phyloP scores from a whole-genome alignment of 1,284 basidiomycete species.

The Tilletia walkeri region DNA sequence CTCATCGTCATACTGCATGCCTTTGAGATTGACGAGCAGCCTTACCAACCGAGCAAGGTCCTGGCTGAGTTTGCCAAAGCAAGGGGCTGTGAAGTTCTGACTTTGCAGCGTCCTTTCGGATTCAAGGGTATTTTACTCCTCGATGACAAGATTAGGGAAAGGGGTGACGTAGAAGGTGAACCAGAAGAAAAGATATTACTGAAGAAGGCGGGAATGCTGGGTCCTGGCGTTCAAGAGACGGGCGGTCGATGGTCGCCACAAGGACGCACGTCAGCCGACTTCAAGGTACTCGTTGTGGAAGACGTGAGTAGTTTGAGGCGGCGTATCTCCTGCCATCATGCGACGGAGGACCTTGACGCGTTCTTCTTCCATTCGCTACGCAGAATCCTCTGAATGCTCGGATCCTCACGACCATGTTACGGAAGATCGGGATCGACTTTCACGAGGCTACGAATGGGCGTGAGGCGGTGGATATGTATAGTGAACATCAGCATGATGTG shows the following conservation, averaged over 20 bases:
- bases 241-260: not conserved
- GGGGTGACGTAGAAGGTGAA: not conserved
- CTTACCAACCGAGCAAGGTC: not conserved
- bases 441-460: not conserved
- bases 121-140: not conserved
- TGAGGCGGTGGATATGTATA: not conserved
- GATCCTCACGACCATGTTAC: not conserved
- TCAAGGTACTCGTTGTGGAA: not conserved
- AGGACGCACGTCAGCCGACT: not conserved
- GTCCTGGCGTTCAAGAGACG: not conserved
- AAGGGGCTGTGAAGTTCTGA: not conserved
- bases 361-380: not conserved
- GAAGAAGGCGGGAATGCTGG: not conserved
- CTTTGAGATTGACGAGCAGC: not conserved
- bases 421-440: not conserved
- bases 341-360: not conserved
- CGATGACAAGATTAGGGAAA: not conserved
- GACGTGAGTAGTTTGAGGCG: not conserved
- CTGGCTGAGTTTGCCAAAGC: not conserved
- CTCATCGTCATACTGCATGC: not conserved
- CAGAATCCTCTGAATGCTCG: not conserved
- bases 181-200: too few relatives aligned
- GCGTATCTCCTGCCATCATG: not conserved
- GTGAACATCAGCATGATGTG: not conserved
- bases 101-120: not conserved